phyloP scores from a whole-genome alignment of 202 grass and related monocot genomes.

The Digitaria exilis region DNA sequence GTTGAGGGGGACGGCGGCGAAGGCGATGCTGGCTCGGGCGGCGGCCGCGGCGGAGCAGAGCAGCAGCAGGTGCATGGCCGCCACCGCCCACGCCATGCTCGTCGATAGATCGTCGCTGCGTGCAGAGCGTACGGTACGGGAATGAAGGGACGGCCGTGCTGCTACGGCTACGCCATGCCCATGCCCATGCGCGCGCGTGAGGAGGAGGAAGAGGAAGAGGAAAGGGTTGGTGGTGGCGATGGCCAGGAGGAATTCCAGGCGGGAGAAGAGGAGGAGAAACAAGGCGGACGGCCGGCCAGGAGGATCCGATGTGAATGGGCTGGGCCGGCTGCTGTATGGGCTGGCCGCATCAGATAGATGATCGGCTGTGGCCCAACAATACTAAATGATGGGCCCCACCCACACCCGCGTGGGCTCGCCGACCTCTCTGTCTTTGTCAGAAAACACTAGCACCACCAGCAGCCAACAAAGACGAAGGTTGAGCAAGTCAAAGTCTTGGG shows the following conservation, averaged over 20 bases:
- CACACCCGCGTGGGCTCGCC: no score
- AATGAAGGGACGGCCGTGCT: neutral
- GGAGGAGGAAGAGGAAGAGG: neutral
- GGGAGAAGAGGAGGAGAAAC: neutral
- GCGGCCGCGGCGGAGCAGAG: slow-evolving; percentile 1
- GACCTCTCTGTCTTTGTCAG: neutral
- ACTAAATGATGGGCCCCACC: no score
- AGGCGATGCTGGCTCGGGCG: neutral
- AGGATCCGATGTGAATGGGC: no score
- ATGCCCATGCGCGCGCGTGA: slow-evolving; percentile 3
- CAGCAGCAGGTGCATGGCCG: slow-evolving; percentile 41
- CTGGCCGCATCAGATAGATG: no score
- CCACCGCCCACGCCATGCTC: slow-evolving; percentile 44
- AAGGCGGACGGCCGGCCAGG: no score
- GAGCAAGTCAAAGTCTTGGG: no score
- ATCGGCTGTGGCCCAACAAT: no score
- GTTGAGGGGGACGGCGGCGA: neutral
- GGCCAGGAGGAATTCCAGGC: slow-evolving; percentile 45
- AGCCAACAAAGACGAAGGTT: no score
- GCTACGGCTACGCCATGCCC: neutral
- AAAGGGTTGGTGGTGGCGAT: neutral
- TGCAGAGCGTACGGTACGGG: no score
- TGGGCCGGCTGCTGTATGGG: no score
- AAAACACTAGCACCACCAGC: no score
- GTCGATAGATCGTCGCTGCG: neutral